phyloP scores from a whole-genome alignment of 1,284 basidiomycete genomes.

The Meripilus lineatus region DNA sequence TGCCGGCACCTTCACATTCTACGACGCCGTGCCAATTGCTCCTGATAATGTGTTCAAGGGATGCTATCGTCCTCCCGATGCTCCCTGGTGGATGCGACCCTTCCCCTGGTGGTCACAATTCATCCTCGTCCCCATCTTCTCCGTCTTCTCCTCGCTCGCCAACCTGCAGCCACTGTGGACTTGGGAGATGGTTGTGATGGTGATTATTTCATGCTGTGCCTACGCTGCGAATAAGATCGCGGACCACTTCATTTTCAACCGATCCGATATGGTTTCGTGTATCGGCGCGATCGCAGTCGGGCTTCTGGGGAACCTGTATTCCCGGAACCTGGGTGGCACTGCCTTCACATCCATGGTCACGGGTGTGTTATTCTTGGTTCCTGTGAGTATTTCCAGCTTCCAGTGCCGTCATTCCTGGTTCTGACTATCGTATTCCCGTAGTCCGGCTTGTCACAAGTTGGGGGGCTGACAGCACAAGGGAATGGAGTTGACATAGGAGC shows the following conservation, averaged over 20 bases:
- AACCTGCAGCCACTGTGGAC: conserved; percentile 75
- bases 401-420: conserved; percentile 1
- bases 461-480: conserved; percentile 68
- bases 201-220: conserved; percentile 76
- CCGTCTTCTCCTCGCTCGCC: conserved; percentile 64
- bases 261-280: conserved; percentile 80
- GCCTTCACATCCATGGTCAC: conserved; percentile 89
- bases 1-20: conserved; percentile 73
- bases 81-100: conserved; percentile 75
- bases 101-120: conserved; percentile 77
- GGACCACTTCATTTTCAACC: conserved; percentile 82
- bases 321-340: conserved; percentile 81
- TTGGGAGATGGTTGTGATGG: conserved; percentile 77
- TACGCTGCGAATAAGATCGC: conserved; percentile 77
- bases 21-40: conserved; percentile 45
- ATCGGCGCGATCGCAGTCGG: conserved; percentile 85
- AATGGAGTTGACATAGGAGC: conserved; percentile 72
- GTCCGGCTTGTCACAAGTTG: conserved; percentile 85
- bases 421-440: conserved; percentile 25
- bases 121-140: conserved; percentile 81
- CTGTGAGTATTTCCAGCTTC: conserved; percentile 43
- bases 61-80: conserved; percentile 61
- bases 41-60: conserved; percentile 50
- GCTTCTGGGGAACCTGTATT: conserved; percentile 79
- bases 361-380: conserved; percentile 81